Evolutionary conservation across 139 green algal species (phyloP), one percentile per base, ranked within the genome.

Genomic region (Monoraphidium neglectum): DNA sequence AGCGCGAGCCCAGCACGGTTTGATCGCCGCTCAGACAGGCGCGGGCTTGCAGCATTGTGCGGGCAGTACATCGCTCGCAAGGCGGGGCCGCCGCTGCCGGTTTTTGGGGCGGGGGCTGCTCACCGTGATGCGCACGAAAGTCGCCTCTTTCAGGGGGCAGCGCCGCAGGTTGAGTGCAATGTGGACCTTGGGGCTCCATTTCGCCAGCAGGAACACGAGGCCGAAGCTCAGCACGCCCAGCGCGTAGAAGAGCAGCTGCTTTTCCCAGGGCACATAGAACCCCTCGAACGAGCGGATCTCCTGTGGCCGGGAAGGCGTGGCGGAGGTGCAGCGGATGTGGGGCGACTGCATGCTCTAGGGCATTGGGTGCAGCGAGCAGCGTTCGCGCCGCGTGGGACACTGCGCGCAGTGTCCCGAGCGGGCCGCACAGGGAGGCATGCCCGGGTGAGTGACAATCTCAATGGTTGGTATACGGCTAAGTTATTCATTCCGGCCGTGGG

Each of bases 251-350:
- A 87, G n/a, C 21, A 83, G 36, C 36, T 63, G 73, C 68, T 87
- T 83, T 69, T 70, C 76, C 61, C 61, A 74, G 2, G 82, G 82
- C 12, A 68, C 66, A 0, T 38, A 28, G 73, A 68, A 82, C 4
- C 82, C 77, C 51, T 82, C 63, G 28, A 87, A 83, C 36, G 72
- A 78, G 0, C n/a, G 38, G 28, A 86, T 78, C 47, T 86, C 81
- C 81, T 86, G 67, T 35, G 37, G 35, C 49, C 43, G 43, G 43
- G 8, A 12, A 12, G 43, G 8, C 43, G 43, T 8, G 43, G 43
- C 12, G 8, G 8, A 12, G 43, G 8, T 51, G 8, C 12, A 12
- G 43, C 8, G 43, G 43, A 21, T 51, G 8, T 51, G 43, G 43
- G 43, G 8, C 12, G 43, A 12, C 12, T 51, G 43, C 8, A 21